Conservation (phyloP, 805 yeast species). For the Teunomyces funiuensis region DNA sequence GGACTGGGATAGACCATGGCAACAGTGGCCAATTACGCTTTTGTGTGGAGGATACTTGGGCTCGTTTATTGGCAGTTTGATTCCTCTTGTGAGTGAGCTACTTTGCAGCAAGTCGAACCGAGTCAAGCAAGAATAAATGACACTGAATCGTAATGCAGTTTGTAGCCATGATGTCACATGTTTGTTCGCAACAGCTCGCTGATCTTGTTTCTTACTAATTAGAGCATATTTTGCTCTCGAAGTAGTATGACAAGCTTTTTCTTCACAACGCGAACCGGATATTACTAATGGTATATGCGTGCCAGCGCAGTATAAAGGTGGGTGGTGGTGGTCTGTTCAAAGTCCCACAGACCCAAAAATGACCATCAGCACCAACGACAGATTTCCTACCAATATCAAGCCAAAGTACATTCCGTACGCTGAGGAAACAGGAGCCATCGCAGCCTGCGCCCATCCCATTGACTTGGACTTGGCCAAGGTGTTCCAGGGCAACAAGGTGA, state of each 20-base stretch:
- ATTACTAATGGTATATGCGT: no score
- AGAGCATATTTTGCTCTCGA: no score
- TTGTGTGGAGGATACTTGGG: conserved; percentile 78
- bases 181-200: background rate
- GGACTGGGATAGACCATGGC: conserved; percentile 99
- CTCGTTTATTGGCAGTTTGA: conserved; percentile 56
- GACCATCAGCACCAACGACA: background rate
- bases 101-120: background rate
- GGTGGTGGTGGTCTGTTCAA: no score
- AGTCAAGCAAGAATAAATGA: conserved; percentile 1
- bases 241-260: no score
- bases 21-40: conserved; percentile 89
- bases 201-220: no score
- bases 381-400: conserved; percentile 36
- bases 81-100: conserved; percentile 4
- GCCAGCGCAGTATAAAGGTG: no score
- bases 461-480: conserved; percentile 31
- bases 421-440: conserved; percentile 32
- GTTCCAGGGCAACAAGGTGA: conserved; percentile 51
- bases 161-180: background rate
- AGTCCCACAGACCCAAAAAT: no score
- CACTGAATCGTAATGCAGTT: background rate
- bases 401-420: conserved; percentile 44
- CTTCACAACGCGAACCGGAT: no score
- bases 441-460: conserved; percentile 41